These are phyloP conservation scores for Candida endomychidarum DNA, from an alignment of 805 yeast genomes.

Conservation along the genomic window DNA sequence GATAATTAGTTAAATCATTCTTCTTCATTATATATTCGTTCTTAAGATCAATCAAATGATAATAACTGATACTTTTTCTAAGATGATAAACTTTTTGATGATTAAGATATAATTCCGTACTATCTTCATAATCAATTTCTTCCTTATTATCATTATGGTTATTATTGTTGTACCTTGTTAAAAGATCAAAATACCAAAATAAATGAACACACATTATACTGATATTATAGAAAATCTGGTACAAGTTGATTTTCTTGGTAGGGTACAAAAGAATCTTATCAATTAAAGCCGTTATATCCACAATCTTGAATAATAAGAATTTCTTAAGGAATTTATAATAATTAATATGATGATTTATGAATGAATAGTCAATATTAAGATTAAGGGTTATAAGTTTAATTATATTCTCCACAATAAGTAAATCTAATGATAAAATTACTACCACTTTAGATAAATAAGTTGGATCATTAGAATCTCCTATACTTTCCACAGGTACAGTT, in stretches of 20 bases:
- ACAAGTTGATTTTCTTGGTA: constrained; percentile 18
- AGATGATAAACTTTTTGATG: constrained; percentile 31
- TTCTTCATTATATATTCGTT: constrained; percentile 17
- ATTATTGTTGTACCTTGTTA: constrained; percentile 24
- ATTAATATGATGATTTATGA: constrained; percentile 49
- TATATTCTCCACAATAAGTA: constrained; percentile 29
- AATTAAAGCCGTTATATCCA: constrained; percentile 27
- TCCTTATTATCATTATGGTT: constrained; percentile 14
- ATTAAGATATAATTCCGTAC: constrained; percentile 13
- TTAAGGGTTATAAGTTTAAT: constrained; percentile 20
- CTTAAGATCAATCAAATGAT: constrained; percentile 29
- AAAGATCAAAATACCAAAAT: constrained; percentile 30
- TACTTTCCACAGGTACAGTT: constrained; percentile 18
- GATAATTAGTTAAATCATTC: constrained; percentile 17
- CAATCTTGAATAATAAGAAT: constrained; percentile 25
- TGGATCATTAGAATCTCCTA: constrained; percentile 27
- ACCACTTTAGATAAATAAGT: constrained; percentile 26
- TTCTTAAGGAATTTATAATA: constrained; percentile 41
- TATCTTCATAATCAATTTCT: constrained; percentile 13
- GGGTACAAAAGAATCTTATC: constrained; percentile 21
- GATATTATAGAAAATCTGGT: constrained; percentile 31
- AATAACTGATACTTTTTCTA: constrained; percentile 28
- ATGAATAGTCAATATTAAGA: constrained; percentile 40
- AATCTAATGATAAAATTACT: constrained; percentile 26
- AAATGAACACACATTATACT: constrained; percentile 28